A percentile compares a stretch with the other conserved stretches of the same genome.
Evolutionary conservation across 345 rosid genomes (phyloP).

Genomic region (Murraya paniculata): DNA sequence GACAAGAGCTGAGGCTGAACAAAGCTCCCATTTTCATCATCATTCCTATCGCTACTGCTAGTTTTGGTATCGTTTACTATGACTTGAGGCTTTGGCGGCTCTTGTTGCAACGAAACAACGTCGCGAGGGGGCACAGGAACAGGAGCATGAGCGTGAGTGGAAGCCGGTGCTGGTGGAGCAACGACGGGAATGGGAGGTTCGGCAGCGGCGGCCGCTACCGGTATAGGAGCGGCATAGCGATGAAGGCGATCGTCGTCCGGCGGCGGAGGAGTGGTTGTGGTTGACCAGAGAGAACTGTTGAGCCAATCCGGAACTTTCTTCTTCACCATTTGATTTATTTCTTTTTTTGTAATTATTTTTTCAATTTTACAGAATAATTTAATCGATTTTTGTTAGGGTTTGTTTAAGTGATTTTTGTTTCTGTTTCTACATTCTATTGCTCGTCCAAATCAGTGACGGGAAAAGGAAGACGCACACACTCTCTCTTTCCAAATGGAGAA

Average conservation of each 20-base stretch:
- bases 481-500: background rate
- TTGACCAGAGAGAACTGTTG: constrained; percentile 88
- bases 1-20: constrained; percentile 67
- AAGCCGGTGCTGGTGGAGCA: constrained; percentile 39
- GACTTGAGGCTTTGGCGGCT: constrained; percentile 42
- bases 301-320: constrained; percentile 96
- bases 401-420: background rate
- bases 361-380: background rate
- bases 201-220: constrained; percentile 30
- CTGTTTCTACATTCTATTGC: constrained; percentile 15
- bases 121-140: constrained; percentile 12
- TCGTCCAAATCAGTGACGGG: background rate
- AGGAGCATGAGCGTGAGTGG: constrained; percentile 40
- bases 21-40: constrained; percentile 30
- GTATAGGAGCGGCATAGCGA: constrained; percentile 23
- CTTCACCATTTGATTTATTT: constrained; percentile 52
- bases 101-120: constrained; percentile 12
- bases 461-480: too few species aligned
- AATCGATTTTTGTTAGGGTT: background rate
- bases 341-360: background rate
- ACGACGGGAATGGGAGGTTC: constrained; percentile 36
- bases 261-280: constrained; percentile 50
- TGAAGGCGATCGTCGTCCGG: constrained; percentile 42
- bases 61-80: constrained; percentile 26
- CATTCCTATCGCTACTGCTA: constrained; percentile 12